Evolutionary conservation across 164 flowering plant species (phyloP).

Genomic region (Paratinospora sagittata): DNA sequence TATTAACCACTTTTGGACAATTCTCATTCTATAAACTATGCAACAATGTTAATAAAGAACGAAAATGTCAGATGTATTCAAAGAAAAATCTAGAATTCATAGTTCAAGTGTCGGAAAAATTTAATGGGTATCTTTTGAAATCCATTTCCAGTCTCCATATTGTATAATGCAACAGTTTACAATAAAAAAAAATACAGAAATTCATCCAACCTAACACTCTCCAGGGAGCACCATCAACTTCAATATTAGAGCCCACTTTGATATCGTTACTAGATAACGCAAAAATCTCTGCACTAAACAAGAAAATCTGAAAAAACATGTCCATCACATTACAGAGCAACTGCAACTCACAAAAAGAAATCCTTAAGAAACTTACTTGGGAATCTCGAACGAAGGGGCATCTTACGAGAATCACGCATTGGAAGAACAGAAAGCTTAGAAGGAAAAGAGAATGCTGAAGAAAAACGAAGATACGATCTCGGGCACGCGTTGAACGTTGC

Average conservation of each 20-base stretch:
- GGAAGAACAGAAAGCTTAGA: slow-evolving; percentile 25
- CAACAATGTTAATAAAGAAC: background rate
- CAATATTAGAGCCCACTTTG: slow-evolving; percentile 72
- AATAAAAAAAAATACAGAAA: background rate
- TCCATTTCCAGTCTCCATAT: too few species aligned
- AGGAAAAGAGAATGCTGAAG: slow-evolving; percentile 17
- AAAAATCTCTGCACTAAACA: slow-evolving; percentile 40
- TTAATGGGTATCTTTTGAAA: too few species aligned
- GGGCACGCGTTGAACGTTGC: slow-evolving; percentile 22
- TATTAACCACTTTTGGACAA: background rate
- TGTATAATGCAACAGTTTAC: too few species aligned
- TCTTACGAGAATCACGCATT: slow-evolving; percentile 14
- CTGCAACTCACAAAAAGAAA: background rate
- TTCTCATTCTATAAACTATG: background rate
- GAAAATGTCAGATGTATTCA: background rate
- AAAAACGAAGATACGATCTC: slow-evolving; percentile 19
- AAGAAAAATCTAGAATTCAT: too few species aligned
- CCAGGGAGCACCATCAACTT: slow-evolving; percentile 90
- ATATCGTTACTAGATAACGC: slow-evolving; percentile 80
- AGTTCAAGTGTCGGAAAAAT: too few species aligned
- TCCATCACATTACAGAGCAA: background rate
- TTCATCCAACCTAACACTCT: slow-evolving; percentile 52
- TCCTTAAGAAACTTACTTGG: slow-evolving; percentile 28
- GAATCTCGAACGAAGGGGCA: slow-evolving; percentile 24
- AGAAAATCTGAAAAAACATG: background rate